These are phyloP conservation scores for Canavalia ensiformis DNA, from an alignment of 306 rosid genomes.

Conservation along the genomic window DNA sequence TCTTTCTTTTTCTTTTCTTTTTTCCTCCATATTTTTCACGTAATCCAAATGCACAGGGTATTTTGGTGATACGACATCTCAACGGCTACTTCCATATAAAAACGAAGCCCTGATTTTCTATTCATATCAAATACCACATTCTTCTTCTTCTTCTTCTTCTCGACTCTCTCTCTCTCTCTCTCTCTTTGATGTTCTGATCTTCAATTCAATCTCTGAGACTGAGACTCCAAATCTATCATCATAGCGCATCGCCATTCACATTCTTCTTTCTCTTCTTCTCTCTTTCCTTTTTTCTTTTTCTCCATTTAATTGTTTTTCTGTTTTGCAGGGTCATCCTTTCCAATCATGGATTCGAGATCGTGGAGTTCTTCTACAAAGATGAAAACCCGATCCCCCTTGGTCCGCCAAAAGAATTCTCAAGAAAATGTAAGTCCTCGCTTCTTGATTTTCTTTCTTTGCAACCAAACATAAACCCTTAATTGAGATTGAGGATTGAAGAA, in stretches of 20 bases:
- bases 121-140: not conserved
- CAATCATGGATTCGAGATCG: constrained; percentile 47
- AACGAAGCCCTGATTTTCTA: not conserved
- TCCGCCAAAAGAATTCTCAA: constrained; percentile 15
- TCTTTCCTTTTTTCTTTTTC: not conserved
- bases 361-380: constrained; percentile 46
- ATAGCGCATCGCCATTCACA: not conserved
- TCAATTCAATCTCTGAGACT: not conserved
- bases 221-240: not conserved
- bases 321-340: constrained; percentile 9
- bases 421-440: constrained; percentile 50
- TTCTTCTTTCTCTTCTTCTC: not conserved
- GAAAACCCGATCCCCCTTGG: constrained; percentile 30
- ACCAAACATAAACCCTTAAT: not conserved
- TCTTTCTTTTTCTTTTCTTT: too few species aligned
- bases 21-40: too few species aligned
- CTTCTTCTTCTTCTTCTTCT: not conserved
- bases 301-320: not conserved
- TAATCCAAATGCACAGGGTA: constrained; percentile 1
- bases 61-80: constrained; percentile 25
- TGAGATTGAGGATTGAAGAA: too few species aligned
- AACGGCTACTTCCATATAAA: constrained; percentile 49
- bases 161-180: not conserved
- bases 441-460: not conserved
- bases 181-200: not conserved